Base-by-base conservation (phyloP, 2,329 filamentous ascomycete genomes). In the Talaromyces pinophilus region DNA sequence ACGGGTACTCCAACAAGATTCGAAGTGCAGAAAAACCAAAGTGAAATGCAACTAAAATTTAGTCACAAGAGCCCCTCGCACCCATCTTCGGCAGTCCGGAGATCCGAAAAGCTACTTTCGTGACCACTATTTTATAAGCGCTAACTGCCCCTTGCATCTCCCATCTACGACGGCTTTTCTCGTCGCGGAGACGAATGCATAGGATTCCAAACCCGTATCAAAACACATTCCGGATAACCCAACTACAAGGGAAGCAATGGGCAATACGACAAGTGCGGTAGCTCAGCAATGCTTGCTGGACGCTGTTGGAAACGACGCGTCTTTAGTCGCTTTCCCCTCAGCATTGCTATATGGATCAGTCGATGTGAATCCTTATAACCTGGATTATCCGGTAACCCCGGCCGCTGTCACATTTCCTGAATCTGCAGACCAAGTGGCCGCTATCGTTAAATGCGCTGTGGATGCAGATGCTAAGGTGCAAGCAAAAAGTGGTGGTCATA, bases 401-500 rank as follows among this genome's bases (percentile, higher is more conserved):
- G 71, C 69, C 0, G 79, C 75, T 1, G 67, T 80, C 8, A 75
- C 74, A 0, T 73, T 73, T 48, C 78, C 78, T 1, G 63, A 71
- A 68, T 78, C 74, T 5, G 70, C 76, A 0, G 68, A 76, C 5
- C 78, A 85, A 8, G 77, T 86, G 17, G 74, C 81, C 5, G 76
- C 74, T 3, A 80, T 84, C 3, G 78, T 87, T 15, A 73, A 74
- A 50, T 86, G 83, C 65, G 84, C 82, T 1, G 71, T 72, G 0
- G 70, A 78, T 28, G 68, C 74, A 52, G 74, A 75, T 11, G 73
- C 84, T 30, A 82, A 84, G 59, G 82, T 87, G 2, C 83, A 84
- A 52, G 77, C 84, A 2, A 82, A 81, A 67, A 79, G 80, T 44
- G 85, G 85, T 13, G 85, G 85, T 0, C 85, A 87, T 70, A 83